These are phyloP conservation scores for Bondarzewia mesenterica DNA, from an alignment of 1,284 basidiomycete species.

Conservation along the genomic window DNA sequence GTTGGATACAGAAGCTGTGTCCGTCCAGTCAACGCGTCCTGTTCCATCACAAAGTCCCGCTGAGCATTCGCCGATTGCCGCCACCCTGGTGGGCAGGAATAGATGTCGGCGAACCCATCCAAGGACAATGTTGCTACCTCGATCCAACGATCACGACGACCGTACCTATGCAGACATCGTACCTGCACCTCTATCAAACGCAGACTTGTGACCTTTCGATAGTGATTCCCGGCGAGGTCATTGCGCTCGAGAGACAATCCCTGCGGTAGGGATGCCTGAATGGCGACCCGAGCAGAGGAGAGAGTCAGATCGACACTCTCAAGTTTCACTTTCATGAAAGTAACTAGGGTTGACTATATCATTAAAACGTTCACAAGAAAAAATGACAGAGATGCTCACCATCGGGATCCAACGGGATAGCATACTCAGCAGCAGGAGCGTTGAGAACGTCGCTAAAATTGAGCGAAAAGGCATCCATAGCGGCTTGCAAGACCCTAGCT, in stretches of 20 bases:
- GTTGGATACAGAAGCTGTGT: conserved; percentile 40
- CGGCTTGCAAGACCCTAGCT: conserved; percentile 41
- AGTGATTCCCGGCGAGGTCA: conserved; percentile 60
- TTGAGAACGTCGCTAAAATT: conserved; percentile 75
- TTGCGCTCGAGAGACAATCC: conserved; percentile 67
- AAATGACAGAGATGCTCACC: conserved; percentile 33
- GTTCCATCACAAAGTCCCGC: conserved; percentile 56
- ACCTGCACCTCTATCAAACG: conserved; percentile 43
- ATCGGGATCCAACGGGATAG: conserved; percentile 63
- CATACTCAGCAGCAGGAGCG: conserved; percentile 68
- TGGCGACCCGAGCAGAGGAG: conserved; percentile 40
- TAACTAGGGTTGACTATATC: conserved; percentile 34
- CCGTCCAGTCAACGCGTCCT: conserved; percentile 65
- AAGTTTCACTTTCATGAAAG: conserved; percentile 60
- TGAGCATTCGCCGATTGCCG: conserved; percentile 45
- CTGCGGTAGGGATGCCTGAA: conserved; percentile 47
- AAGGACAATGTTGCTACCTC: conserved; percentile 52
- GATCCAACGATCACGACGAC: conserved; percentile 48
- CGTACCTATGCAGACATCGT: conserved; percentile 34
- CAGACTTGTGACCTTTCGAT: conserved; percentile 52
- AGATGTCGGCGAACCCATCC: conserved; percentile 62
- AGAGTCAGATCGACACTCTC: conserved; percentile 48
- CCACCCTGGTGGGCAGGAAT: conserved; percentile 58
- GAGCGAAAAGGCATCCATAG: conserved; percentile 50
- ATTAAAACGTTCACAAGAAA: not conserved